Percentiles rank a stretch among this genome's conserved stretches.
phyloP scores from a whole-genome alignment of 371 early-diverging fungal genomes.

The Chytridiales sp. region DNA sequence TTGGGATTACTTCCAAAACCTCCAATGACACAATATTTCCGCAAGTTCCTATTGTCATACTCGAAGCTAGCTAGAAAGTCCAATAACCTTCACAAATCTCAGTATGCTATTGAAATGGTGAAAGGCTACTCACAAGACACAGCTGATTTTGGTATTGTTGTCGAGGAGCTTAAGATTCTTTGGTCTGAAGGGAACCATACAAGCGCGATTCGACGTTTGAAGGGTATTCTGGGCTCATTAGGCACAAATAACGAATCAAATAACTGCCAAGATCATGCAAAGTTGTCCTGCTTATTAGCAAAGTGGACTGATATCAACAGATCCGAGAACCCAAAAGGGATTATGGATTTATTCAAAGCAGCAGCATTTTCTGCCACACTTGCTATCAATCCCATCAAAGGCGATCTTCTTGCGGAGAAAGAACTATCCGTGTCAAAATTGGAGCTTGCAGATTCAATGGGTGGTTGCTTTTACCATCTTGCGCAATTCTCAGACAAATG shows the following conservation, averaged over 20 bases:
- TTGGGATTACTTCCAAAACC: not conserved
- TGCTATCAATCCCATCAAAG: no score
- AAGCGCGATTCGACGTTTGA: conserved; percentile 30
- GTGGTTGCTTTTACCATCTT: conserved; percentile 35
- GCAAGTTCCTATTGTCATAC: not conserved
- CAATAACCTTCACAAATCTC: conserved; percentile 21
- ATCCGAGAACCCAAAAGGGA: conserved; percentile 20
- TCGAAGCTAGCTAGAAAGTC: conserved; percentile 26
- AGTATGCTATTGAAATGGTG: not conserved
- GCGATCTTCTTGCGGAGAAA: no score
- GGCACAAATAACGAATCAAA: no score
- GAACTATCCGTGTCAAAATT: no score
- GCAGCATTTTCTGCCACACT: conserved; percentile 3
- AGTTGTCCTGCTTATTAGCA: conserved; percentile 33
- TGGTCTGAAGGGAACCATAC: conserved; percentile 34
- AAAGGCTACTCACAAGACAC: not conserved
- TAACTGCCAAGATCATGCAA: no score
- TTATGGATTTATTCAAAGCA: conserved; percentile 12
- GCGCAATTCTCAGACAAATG: conserved; percentile 43
- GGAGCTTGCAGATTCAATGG: no score
- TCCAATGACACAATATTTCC: not conserved
- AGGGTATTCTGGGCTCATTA: conserved; percentile 4
- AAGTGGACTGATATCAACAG: conserved; percentile 33
- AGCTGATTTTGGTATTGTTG: not conserved
- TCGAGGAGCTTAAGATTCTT: conserved; percentile 27